A percentile compares a stretch with the other conserved stretches of the same genome.
These are phyloP conservation scores for Vanrija humicola DNA, from an alignment of 1,284 basidiomycete species.

Conservation along the genomic window DNA sequence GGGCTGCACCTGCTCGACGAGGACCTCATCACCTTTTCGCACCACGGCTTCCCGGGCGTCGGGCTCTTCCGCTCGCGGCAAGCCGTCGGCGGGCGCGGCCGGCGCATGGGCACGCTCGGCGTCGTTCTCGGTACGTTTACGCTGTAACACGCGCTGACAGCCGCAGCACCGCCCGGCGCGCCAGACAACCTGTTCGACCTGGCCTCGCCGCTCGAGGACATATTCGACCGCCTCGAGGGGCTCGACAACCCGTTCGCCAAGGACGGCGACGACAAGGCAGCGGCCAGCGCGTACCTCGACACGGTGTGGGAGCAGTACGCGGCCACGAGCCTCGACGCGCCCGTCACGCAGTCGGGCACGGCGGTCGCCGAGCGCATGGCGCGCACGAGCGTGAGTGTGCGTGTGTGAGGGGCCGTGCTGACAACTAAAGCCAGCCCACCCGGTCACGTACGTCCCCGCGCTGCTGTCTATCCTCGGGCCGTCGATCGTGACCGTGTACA, in stretches of 20 bases:
- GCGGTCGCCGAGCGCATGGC: constrained; percentile 6
- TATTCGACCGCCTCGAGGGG: constrained; percentile 33
- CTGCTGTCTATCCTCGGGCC: constrained; percentile 38
- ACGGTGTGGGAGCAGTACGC: constrained; percentile 12
- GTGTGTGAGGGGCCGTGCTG: neutral
- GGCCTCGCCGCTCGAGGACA: constrained; percentile 16
- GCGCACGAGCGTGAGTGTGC: constrained; percentile 3
- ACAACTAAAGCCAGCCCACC: constrained; percentile 22
- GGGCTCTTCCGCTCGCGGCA: constrained; percentile 34
- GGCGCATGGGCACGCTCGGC: constrained; percentile 42
- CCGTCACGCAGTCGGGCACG: constrained; percentile 2
- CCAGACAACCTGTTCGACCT: constrained; percentile 26
- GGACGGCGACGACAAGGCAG: neutral
- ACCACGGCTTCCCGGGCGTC: constrained; percentile 24
- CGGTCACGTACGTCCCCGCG: constrained; percentile 35
- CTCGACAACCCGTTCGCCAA: constrained; percentile 15
- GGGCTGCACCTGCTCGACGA: constrained; percentile 33
- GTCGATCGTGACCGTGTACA: constrained; percentile 35
- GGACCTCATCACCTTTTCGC: constrained; percentile 35
- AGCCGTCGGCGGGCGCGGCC: constrained; percentile 25
- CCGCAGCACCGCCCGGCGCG: constrained; percentile 11
- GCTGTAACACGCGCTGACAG: neutral
- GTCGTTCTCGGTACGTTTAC: constrained; percentile 32
- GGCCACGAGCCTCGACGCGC: constrained; percentile 1
- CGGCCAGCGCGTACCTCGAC: constrained; percentile 12